Percentiles rank a stretch among this genome's conserved stretches.
Evolutionary conservation across 495 filamentous ascomycete species (phyloP).

Genomic region (Barbatosphaeria neglecta): DNA sequence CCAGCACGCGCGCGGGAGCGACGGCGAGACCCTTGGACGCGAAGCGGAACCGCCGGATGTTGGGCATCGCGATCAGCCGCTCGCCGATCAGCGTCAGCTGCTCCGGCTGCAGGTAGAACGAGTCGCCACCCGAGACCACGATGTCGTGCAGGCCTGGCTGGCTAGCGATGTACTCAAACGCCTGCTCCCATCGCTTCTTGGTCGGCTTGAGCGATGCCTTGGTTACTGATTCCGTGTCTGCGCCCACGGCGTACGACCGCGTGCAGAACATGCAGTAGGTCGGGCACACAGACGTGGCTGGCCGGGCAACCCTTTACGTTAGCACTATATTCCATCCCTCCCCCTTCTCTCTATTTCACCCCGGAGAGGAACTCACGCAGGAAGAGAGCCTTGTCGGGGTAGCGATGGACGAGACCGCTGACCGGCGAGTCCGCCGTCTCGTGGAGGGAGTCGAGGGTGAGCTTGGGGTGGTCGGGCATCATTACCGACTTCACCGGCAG

Average conservation of each 20-base stretch:
- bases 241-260: slow-evolving; percentile 45
- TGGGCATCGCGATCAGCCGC: slow-evolving; percentile 22
- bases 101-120: slow-evolving; percentile 34
- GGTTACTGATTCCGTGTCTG: slow-evolving; percentile 33
- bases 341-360: neutral
- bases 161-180: slow-evolving; percentile 38
- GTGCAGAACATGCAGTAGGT: slow-evolving; percentile 49
- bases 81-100: slow-evolving; percentile 27
- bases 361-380: slow-evolving; percentile 29
- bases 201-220: slow-evolving; percentile 35
- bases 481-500: slow-evolving; percentile 38
- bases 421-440: slow-evolving; percentile 37
- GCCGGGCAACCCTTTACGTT: neutral
- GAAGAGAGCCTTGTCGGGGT: slow-evolving; percentile 48
- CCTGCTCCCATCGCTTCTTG: slow-evolving; percentile 28
- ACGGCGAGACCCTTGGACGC: slow-evolving; percentile 47
- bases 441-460: slow-evolving; percentile 32
- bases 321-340: neutral
- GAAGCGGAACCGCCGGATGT: slow-evolving; percentile 42
- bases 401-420: slow-evolving; percentile 43
- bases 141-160: slow-evolving; percentile 38
- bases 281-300: slow-evolving; percentile 44
- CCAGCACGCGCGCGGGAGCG: slow-evolving; percentile 36
- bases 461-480: slow-evolving; percentile 34
- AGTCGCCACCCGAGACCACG: slow-evolving; percentile 47